Evolutionary conservation across 495 filamentous ascomycete genomes (phyloP), one percentile per base, ranked within the genome.

Genomic region (Penicillium robsamsonii): DNA sequence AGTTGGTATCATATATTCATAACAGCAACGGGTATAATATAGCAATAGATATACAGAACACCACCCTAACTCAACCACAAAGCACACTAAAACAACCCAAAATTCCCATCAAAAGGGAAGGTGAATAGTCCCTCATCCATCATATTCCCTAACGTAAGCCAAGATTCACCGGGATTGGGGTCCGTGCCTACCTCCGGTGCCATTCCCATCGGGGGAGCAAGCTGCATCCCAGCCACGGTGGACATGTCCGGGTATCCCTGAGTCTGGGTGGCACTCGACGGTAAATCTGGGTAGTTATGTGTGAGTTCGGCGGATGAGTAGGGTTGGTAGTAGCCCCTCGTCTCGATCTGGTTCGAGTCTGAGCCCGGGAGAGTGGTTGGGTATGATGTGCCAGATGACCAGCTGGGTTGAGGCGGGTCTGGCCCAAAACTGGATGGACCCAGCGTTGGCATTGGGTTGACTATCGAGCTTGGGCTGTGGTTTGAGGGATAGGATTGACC

Each of bases 91-190:
- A 46, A 54, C 8, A 54, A 29, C 3, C 52, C 52, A 29, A 67
- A 62, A 37, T 55, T 62, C 31, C 55, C 58, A 31, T 72, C 68
- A 40, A 68, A 60, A n/a, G 63, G 71, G 27, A 76, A 62, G 11
- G 65, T 64, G 31, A 73, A 70, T 15, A 76, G 43, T 11, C 69
- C 69, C 44, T 74, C 72, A 8, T 73, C 75, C 46, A 76, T 49
- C 62, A 76, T 69, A 49, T 53, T 72, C 3, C 63, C 71, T 52
- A 78, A 37, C n/a, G 62, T 60, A 18, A 69, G 65, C 31, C 76
- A 47, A 33, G 69, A 63, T 45, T 71, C 62, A 20, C 68, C 62
- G 31, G 71, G 66, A 1, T 46, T 57, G 0, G 69, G 53, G 42
- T 68, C 65, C 24, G 68, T 57, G 0, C 66, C 70, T 7, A 74